A percentile compares a stretch with the other conserved stretches of the same genome.
phyloP scores from a whole-genome alignment of 306 rosid genomes.

The Prunus mongolica region DNA sequence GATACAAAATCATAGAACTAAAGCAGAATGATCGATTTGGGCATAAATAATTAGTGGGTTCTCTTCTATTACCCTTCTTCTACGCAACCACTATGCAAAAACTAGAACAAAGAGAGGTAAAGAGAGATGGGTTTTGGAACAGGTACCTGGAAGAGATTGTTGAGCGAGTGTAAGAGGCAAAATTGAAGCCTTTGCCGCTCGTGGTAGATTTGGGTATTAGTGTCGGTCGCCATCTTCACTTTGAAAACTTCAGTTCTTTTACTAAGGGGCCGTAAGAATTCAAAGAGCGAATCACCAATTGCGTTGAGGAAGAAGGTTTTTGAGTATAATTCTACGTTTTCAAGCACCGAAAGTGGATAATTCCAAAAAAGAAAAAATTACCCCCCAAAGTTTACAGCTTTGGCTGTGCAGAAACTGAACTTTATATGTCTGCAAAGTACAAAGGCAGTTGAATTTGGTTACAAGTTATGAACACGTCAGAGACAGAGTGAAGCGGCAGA shows the following conservation, averaged over 20 bases:
- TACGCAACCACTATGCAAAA: not conserved
- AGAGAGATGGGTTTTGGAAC: not conserved
- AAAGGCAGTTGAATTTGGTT: not conserved
- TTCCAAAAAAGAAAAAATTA: not conserved
- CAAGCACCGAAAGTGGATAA: not conserved
- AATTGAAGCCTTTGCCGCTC: constrained; percentile 79
- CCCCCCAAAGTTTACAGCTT: not conserved
- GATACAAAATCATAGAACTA: not conserved
- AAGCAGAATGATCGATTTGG: not conserved
- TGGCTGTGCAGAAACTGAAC: not conserved
- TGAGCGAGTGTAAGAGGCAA: constrained; percentile 80
- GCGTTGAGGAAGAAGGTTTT: not conserved
- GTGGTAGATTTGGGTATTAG: constrained; percentile 53
- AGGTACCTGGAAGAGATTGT: constrained; percentile 85
- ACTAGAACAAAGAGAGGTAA: not conserved
- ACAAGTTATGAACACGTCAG: not conserved
- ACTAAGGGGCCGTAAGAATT: not conserved
- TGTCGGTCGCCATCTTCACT: constrained; percentile 42
- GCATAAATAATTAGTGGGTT: not conserved
- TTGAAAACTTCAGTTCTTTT: constrained; percentile 2
- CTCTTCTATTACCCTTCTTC: not conserved
- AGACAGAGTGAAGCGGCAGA: not conserved
- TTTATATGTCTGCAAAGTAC: not conserved
- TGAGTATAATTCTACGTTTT: not conserved
- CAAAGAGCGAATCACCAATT: not conserved